Evolutionary conservation across 2,329 filamentous ascomycete genomes (phyloP), one percentile per base, ranked within the genome.

Genomic region (Pseudocercospora macadamiae): DNA sequence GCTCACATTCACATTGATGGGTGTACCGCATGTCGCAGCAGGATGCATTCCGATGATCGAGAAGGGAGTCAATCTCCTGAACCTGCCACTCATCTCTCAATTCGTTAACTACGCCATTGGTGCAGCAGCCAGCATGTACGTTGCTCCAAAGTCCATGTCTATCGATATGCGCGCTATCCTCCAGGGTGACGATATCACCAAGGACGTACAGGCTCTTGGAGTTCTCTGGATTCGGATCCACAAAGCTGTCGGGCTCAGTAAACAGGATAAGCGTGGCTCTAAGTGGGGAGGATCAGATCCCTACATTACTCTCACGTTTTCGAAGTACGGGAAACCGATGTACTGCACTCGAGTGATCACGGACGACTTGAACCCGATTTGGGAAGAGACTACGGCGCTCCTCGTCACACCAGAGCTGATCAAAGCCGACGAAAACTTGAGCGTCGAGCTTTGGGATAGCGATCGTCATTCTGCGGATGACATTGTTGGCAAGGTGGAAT

Each of bases 271-370:
- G 54, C 87, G 90, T 59, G 93, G 92, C 37, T 93, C 87, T 69
- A 83, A 88, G 53, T 89, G 91, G 16, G 93, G 95, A 30, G 93
- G 93, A 44, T 96, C 90, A 51, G 95, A 99, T 67, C 92, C 93
- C 0, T 97, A 97, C 74, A 96, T 97, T 72, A 97, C 93, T 28
- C 83, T 97, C 32, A 89, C 90, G 37, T 97, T 96, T 80, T 96
- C 91, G 69, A 97, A 97, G 74, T 97, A 97, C 68, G 90, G 90
- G 57, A 99, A 99, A 77, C 93, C 93, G 1, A 96, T 96, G 85
- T 97, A 96, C 76, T 97, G 93, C 75, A 97, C 95, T 1, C 87
- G 95, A 48, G 93, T 97, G 52, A 97, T 97, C 64, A 91, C 93
- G 53, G 93, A 97, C 70, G 89, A 97, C 66, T 82, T 96, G 55